Evolutionary conservation across 306 rosid species (phyloP).

Genomic region (Begonia peltatifolia): DNA sequence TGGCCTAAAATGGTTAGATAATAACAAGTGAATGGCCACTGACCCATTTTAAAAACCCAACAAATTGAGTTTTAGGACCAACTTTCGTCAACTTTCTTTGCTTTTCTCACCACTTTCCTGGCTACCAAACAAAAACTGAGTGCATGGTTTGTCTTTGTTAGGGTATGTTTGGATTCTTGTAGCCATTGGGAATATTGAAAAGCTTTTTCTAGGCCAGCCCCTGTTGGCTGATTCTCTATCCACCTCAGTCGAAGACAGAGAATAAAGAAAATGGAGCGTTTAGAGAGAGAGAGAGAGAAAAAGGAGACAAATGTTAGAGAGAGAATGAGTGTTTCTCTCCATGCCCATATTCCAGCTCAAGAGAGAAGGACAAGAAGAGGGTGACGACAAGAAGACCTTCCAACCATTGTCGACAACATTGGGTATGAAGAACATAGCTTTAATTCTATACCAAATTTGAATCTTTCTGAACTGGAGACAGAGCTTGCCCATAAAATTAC

Average conservation of each 20-base stretch:
- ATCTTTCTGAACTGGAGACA: slow-evolving; percentile 5
- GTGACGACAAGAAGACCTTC: slow-evolving; percentile 52
- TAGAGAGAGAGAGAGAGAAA: not conserved
- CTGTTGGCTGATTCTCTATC: slow-evolving; percentile 37
- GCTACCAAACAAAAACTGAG: slow-evolving; percentile 31
- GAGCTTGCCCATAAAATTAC: slow-evolving; percentile 6
- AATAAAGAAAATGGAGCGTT: slow-evolving; percentile 11
- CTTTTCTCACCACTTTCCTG: slow-evolving; percentile 25
- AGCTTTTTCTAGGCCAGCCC: slow-evolving; percentile 13
- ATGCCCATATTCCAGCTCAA: slow-evolving; percentile 47
- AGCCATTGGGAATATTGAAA: slow-evolving; percentile 36
- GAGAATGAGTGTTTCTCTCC: slow-evolving; percentile 19
- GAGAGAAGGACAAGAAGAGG: slow-evolving; percentile 38
- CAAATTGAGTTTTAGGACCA: slow-evolving; percentile 33
- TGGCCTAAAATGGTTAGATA: slow-evolving; percentile 41
- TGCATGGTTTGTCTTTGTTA: slow-evolving; percentile 51
- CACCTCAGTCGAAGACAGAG: slow-evolving; percentile 36
- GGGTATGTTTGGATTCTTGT: slow-evolving; percentile 38
- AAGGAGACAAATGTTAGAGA: slow-evolving; percentile 5
- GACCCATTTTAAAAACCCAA: slow-evolving; percentile 20
- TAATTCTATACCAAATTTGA: slow-evolving; percentile 10
- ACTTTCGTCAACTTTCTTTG: slow-evolving; percentile 14
- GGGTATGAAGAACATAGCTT: slow-evolving; percentile 29
- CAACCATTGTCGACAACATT: slow-evolving; percentile 61
- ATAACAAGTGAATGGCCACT: slow-evolving; percentile 44